Conservation (phyloP, 176 grass and related monocot genomes). For the Ensete ventricosum region DNA sequence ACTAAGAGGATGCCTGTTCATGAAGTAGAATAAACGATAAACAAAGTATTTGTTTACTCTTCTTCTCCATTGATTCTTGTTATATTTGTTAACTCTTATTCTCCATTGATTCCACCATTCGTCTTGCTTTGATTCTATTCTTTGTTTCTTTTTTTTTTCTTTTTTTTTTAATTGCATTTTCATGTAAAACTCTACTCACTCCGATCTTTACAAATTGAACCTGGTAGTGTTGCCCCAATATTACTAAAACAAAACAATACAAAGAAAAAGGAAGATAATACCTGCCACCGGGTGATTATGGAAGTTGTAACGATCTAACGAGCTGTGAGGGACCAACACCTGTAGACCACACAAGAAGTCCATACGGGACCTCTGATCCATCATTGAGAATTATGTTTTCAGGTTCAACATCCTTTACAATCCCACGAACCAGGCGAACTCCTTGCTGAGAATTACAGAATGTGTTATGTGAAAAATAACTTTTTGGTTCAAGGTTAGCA, state of each 20-base stretch:
- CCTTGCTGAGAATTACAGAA: slow-evolving; percentile 43
- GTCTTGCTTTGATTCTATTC: no score
- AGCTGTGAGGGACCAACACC: slow-evolving; percentile 85
- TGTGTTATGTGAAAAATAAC: no score
- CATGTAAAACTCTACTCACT: background rate
- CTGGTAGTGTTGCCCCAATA: background rate
- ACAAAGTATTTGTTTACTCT: no score
- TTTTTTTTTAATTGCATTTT: background rate
- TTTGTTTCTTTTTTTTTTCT: no score
- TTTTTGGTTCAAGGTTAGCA: no score
- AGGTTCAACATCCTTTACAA: slow-evolving; percentile 81
- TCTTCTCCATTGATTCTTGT: no score
- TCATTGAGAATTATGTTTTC: slow-evolving; percentile 72
- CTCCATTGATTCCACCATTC: no score
- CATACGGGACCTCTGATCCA: slow-evolving; percentile 83
- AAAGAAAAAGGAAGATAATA: slow-evolving; percentile 14
- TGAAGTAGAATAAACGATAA: no score
- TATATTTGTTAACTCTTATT: no score
- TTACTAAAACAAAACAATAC: background rate
- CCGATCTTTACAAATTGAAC: background rate
- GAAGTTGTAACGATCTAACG: slow-evolving; percentile 56
- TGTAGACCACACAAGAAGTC: slow-evolving; percentile 94
- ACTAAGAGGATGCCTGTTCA: no score
- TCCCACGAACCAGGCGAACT: slow-evolving; percentile 66
- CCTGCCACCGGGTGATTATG: slow-evolving; percentile 86